Percentiles rank a stretch among this genome's conserved stretches.
phyloP scores from a whole-genome alignment of 441 rosid genomes.

The Gossypium trilobum region DNA sequence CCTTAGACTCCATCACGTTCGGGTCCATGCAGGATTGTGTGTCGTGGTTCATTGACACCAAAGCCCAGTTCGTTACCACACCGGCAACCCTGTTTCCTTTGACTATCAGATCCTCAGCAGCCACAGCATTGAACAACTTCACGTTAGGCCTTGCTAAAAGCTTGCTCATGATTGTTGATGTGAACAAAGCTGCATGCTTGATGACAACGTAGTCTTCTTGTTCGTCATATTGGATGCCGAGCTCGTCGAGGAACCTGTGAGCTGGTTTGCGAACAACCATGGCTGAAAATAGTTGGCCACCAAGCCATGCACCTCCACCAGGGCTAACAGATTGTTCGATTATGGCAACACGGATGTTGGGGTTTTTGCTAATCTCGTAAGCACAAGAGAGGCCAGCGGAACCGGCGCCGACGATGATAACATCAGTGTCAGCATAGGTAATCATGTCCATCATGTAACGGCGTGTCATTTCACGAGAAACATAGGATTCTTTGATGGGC shows the following conservation, averaged over 20 bases:
- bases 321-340: slow-evolving; percentile 85
- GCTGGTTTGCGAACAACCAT: slow-evolving; percentile 95
- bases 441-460: slow-evolving; percentile 69
- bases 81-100: slow-evolving; percentile 55
- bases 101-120: slow-evolving; percentile 76
- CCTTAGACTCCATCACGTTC: slow-evolving; percentile 71
- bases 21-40: slow-evolving; percentile 36
- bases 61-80: slow-evolving; percentile 87
- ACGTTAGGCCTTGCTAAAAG: slow-evolving; percentile 79
- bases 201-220: slow-evolving; percentile 5
- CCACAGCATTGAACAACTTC: slow-evolving; percentile 83
- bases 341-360: slow-evolving; percentile 52
- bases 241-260: slow-evolving; percentile 63
- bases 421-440: slow-evolving; percentile 67
- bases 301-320: slow-evolving; percentile 28
- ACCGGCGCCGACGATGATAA: slow-evolving; percentile 59
- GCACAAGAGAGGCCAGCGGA: slow-evolving; percentile 51
- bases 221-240: not conserved
- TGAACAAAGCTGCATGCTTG: slow-evolving; percentile 8
- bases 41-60: slow-evolving; percentile 80
- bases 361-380: slow-evolving; percentile 89
- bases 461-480: slow-evolving; percentile 70
- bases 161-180: slow-evolving; percentile 84
- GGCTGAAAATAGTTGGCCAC: slow-evolving; percentile 92
- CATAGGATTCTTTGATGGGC: slow-evolving; percentile 57